Evolutionary conservation across 352 stramenopile genomes (phyloP), one percentile per base, ranked within the genome.

Genomic region (Thalassiosira allenii): DNA sequence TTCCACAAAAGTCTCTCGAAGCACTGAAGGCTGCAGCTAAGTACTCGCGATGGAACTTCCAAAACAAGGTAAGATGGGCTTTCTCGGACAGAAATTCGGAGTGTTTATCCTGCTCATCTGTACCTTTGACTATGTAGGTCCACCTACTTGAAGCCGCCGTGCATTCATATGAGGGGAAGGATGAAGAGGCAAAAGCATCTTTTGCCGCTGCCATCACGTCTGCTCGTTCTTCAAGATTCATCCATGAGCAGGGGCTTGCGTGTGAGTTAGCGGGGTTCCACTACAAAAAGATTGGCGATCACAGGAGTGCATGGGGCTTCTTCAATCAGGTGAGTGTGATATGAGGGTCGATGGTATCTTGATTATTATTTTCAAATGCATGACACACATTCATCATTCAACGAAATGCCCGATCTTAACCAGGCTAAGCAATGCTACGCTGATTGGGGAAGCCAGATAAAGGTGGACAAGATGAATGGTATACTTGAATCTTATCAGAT

Each of bases 201-300:
- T 82, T 83, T 25, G 47, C 57, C 32, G 64, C 58, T 12, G 54
- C 79, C 12, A 78, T 83, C 54, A 29, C 54, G 11, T 57, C 56
- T 30, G 52, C 74, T 51, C 4, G 41, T 11, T 52, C 3, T 65
- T 77, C 73, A 1, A 66, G 72, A 41, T 87, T 79, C 59, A 41
- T 81, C 37, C 79, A 87, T 22, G 79, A 87, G 56, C 66, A 87
- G 44, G 79, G 68, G 8, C 63, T 87, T 52, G 72, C 79, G 25
- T 83, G 72, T 54, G 79, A 87, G 51, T 40, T 79, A 9, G 70
- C 78, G 22, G 71, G 58, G 14, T 51, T 66, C 20, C 65, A 86
- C 47, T 75, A 75, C 32, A 73, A 68, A 62, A 37, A 61, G 29
- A 67, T 68, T 3, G 67, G 37, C 32, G 41, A 79, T 9, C 29